A percentile compares a stretch with the other conserved stretches of the same genome.
Evolutionary conservation across 2,329 filamentous ascomycete genomes (phyloP).

Genomic region (Ceratocystis lukuohia): DNA sequence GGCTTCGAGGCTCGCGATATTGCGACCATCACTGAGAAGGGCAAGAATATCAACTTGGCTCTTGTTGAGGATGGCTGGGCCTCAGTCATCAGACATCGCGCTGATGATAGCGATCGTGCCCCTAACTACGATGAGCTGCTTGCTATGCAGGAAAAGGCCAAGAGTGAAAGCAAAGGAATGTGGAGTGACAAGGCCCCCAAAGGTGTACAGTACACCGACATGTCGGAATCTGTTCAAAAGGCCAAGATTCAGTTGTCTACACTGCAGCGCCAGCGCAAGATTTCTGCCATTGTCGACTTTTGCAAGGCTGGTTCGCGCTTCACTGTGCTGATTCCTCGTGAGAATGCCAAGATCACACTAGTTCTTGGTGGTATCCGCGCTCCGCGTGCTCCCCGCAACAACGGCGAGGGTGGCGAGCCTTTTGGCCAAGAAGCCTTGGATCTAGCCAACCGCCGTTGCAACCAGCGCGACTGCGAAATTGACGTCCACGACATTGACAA

Average conservation of each 20-base stretch:
- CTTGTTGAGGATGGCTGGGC: conserved; percentile 89
- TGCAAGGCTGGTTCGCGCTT: conserved; percentile 96
- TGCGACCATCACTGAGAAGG: conserved; percentile 68
- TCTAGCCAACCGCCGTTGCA: conserved; percentile 72
- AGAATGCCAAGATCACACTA: conserved; percentile 88
- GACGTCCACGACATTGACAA: conserved; percentile 93
- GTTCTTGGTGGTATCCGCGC: conserved; percentile 87
- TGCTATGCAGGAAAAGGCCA: conserved; percentile 66
- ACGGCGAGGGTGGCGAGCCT: conserved; percentile 70
- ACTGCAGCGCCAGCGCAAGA: conserved; percentile 78
- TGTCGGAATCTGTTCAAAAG: conserved; percentile 85
- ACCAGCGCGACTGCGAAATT: conserved; percentile 91
- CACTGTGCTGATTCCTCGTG: conserved; percentile 78
- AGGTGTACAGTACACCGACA: conserved; percentile 69
- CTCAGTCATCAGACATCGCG: conserved; percentile 85
- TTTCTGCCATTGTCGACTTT: conserved; percentile 89
- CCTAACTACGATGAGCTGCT: conserved; percentile 86
- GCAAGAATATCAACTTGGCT: conserved; percentile 72
- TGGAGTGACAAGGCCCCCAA: conserved; percentile 85
- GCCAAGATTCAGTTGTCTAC: conserved; percentile 86
- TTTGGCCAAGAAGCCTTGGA: conserved; percentile 93
- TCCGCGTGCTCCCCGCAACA: conserved; percentile 66
- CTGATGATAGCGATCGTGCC: conserved; percentile 86
- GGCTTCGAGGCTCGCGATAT: conserved; percentile 93
- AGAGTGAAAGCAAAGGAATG: conserved; percentile 82